Percentiles rank a stretch among this genome's conserved stretches.
These are phyloP conservation scores for Coniochaeta pulveracea DNA, from an alignment of 2,329 filamentous ascomycete species.

Conservation along the genomic window DNA sequence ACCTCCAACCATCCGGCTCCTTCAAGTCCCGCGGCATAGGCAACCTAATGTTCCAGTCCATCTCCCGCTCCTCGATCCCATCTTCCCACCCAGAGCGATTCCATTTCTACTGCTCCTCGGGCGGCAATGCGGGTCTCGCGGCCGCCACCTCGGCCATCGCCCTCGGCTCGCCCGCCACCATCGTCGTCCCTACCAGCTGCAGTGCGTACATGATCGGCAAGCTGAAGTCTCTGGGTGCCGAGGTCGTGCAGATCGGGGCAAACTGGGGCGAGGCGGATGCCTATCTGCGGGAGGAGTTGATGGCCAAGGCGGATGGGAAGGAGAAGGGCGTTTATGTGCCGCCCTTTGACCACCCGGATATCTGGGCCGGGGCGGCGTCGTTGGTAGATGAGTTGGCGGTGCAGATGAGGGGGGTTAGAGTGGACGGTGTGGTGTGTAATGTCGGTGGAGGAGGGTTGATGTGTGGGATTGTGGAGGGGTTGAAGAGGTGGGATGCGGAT, in stretches of 20 bases:
- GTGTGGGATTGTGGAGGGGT: conserved; percentile 53
- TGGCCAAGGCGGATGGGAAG: conserved; percentile 18
- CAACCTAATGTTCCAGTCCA: conserved; percentile 49
- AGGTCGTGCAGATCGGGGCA: conserved; percentile 54
- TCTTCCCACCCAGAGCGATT: conserved; percentile 21
- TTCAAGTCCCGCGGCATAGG: conserved; percentile 77
- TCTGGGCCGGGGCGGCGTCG: conserved; percentile 53
- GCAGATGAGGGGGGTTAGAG: conserved; percentile 21
- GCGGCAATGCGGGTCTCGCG: conserved; percentile 72
- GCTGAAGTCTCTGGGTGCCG: conserved; percentile 50
- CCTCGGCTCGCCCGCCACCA: conserved; percentile 52
- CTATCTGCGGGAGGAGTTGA: conserved; percentile 45
- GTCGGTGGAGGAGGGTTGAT: conserved; percentile 64
- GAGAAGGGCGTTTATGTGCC: conserved; percentile 42
- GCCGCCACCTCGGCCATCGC: conserved; percentile 59
- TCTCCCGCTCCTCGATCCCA: conserved; percentile 18
- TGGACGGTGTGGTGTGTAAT: conserved; percentile 56
- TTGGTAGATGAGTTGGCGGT: conserved; percentile 35
- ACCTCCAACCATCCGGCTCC: conserved; percentile 68
- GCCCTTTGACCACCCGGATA: conserved; percentile 54
- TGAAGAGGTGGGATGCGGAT: conserved; percentile 28
- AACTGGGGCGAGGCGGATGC: conserved; percentile 60
- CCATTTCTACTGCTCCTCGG: conserved; percentile 65
- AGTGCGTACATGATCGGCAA: conserved; percentile 57
- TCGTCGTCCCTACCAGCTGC: conserved; percentile 59